These are phyloP conservation scores for Umbelopsis vinacea DNA, from an alignment of 192 early-diverging fungal species.

Conservation along the genomic window DNA sequence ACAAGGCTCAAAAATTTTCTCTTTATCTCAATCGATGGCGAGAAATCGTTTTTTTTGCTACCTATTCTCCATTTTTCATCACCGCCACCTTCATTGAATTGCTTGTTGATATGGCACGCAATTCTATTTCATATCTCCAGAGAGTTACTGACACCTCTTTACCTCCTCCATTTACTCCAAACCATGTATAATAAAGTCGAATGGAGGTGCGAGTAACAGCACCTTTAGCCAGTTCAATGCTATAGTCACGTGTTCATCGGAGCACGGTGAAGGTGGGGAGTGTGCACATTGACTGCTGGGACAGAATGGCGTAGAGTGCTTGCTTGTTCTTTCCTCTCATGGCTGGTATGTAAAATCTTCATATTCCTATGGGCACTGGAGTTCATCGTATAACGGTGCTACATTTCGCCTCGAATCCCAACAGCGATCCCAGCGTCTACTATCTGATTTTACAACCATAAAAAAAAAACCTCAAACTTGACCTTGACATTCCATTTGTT, in stretches of 20 bases:
- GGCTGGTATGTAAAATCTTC: neutral
- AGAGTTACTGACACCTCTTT: neutral
- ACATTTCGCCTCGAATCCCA: neutral
- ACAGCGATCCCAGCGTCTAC: neutral
- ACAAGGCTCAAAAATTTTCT: neutral
- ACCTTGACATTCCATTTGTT: no score
- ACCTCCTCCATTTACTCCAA: neutral
- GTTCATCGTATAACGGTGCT: neutral
- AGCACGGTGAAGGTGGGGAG: neutral
- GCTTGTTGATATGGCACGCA: neutral
- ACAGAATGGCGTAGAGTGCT: neutral
- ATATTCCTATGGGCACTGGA: neutral
- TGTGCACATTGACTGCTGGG: no score
- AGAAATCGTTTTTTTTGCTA: neutral
- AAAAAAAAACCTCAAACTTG: no score
- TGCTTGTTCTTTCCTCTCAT: neutral
- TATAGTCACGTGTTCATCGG: neutral
- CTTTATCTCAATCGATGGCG: neutral
- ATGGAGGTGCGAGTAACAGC: neutral
- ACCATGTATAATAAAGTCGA: neutral
- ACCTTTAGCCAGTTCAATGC: neutral
- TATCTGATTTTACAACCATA: no score
- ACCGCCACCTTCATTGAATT: neutral
- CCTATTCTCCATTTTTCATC: constrained; percentile 5
- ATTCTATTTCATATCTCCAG: neutral